These are phyloP conservation scores for Tylopilus plumbeoviolaceoides DNA, from an alignment of 768 basidiomycete species.

Conservation along the genomic window DNA sequence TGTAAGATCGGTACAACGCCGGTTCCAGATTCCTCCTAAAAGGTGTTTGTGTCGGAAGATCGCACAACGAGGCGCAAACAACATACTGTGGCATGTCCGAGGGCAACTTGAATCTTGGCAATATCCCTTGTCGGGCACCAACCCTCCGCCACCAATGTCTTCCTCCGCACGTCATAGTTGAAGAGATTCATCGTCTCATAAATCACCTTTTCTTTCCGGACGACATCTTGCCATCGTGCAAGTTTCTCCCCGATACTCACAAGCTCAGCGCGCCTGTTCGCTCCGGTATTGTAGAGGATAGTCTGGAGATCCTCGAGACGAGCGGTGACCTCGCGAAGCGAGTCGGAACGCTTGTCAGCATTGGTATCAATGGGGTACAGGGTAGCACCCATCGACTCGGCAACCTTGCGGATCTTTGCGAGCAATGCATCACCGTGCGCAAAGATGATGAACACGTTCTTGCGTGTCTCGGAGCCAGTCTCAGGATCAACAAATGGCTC, in stretches of 20 bases:
- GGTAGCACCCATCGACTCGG: conserved; percentile 98
- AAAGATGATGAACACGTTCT: conserved; percentile 99
- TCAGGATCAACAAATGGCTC: conserved; percentile 89
- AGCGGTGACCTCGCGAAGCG: conserved; percentile 81
- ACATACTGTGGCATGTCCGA: conserved; percentile 80
- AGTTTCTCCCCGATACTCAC: conserved; percentile 80
- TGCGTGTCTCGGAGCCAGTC: conserved; percentile 80
- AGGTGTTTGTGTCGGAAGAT: neutral
- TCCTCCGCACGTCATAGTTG: conserved; percentile 89
- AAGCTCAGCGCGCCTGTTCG: conserved; percentile 79
- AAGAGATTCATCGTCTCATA: conserved; percentile 95
- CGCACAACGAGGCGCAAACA: neutral
- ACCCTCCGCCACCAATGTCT: conserved; percentile 94
- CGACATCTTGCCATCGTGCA: conserved; percentile 90
- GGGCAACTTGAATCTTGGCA: conserved; percentile 74
- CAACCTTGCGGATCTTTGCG: conserved; percentile 95
- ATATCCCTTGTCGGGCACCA: conserved; percentile 98
- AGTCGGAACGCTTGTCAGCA: conserved; percentile 85
- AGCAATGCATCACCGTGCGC: conserved; percentile 92
- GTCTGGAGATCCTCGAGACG: conserved; percentile 90
- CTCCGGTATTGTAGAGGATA: conserved; percentile 84
- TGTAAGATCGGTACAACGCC: conserved; percentile 89
- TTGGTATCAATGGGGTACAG: conserved; percentile 96
- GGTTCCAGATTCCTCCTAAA: conserved; percentile 86
- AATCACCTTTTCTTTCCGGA: conserved; percentile 92